A percentile compares a stretch with the other conserved stretches of the same genome.
phyloP scores from a whole-genome alignment of 805 yeast species.

The Wickerhamomyces sydowiorum region DNA sequence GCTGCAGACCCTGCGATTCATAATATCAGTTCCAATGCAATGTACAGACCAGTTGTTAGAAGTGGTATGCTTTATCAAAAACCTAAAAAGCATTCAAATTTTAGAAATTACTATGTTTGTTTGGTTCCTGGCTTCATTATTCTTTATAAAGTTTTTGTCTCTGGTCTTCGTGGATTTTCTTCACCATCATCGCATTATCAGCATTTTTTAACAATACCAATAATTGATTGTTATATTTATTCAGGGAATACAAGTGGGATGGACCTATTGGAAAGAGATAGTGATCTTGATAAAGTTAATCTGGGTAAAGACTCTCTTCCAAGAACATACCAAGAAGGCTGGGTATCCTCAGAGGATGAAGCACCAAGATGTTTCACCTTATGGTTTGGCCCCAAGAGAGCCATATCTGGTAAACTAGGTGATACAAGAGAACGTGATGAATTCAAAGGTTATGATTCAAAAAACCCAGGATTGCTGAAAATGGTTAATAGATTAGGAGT shows the following conservation, averaged over 20 bases:
- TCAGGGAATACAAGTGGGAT: slow-evolving; percentile 57
- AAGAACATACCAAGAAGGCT: slow-evolving; percentile 73
- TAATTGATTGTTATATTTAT: slow-evolving; percentile 67
- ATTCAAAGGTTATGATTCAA: slow-evolving; percentile 10
- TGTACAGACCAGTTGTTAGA: slow-evolving; percentile 53
- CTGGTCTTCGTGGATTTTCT: slow-evolving; percentile 41
- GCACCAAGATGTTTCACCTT: slow-evolving; percentile 70
- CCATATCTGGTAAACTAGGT: slow-evolving; percentile 25
- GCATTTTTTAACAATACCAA: slow-evolving; percentile 53
- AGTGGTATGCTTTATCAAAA: slow-evolving; percentile 70
- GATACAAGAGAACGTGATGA: neutral
- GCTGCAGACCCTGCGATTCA: slow-evolving; percentile 46
- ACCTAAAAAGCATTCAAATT: slow-evolving; percentile 60
- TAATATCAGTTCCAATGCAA: slow-evolving; percentile 51
- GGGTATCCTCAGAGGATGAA: slow-evolving; percentile 78
- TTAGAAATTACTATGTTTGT: slow-evolving; percentile 54
- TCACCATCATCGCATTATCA: slow-evolving; percentile 44
- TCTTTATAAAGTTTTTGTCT: slow-evolving; percentile 44
- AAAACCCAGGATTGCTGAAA: slow-evolving; percentile 38
- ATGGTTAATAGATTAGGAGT: slow-evolving; percentile 54
- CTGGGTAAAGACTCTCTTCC: slow-evolving; percentile 63
- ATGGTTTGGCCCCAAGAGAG: slow-evolving; percentile 71
- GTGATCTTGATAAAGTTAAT: slow-evolving; percentile 37
- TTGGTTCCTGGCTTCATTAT: slow-evolving; percentile 67
- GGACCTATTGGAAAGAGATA: slow-evolving; percentile 46